These are phyloP conservation scores for Ogataea parapolymorpha DNA, from an alignment of 805 yeast species.

Conservation along the genomic window DNA sequence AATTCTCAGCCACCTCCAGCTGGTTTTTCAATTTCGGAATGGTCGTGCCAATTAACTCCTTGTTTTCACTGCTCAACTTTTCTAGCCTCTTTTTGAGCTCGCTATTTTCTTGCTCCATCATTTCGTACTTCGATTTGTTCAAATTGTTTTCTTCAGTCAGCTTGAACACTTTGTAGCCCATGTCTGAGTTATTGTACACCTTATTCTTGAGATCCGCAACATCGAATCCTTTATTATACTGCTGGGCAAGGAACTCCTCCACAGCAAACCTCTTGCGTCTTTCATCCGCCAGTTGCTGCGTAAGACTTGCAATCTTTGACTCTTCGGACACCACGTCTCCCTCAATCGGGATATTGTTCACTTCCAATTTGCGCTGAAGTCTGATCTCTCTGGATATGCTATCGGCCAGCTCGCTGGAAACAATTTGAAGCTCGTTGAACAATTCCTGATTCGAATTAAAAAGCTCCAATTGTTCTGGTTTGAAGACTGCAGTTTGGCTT, in stretches of 20 bases:
- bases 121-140: constrained; percentile 44
- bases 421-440: constrained; percentile 60
- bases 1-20: constrained; percentile 32
- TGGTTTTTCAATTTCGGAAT: constrained; percentile 47
- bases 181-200: constrained; percentile 52
- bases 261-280: constrained; percentile 63
- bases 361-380: constrained; percentile 44
- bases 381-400: constrained; percentile 68
- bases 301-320: constrained; percentile 46
- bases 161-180: constrained; percentile 44
- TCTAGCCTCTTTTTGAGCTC: constrained; percentile 39
- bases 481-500: constrained; percentile 28
- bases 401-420: constrained; percentile 69
- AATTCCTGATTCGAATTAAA: constrained; percentile 57
- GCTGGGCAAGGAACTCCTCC: constrained; percentile 62
- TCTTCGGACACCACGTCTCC: constrained; percentile 37
- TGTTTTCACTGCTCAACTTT: constrained; percentile 38
- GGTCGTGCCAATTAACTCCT: constrained; percentile 38
- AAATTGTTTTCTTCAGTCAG: constrained; percentile 48
- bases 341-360: constrained; percentile 18
- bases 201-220: constrained; percentile 49
- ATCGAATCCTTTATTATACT: constrained; percentile 42
- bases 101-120: constrained; percentile 35
- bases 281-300: constrained; percentile 59
- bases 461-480: constrained; percentile 60